A percentile compares a stretch with the other conserved stretches of the same genome.
Evolutionary conservation across 2,329 filamentous ascomycete species (phyloP).

Genomic region (Fusarium vanettenii): DNA sequence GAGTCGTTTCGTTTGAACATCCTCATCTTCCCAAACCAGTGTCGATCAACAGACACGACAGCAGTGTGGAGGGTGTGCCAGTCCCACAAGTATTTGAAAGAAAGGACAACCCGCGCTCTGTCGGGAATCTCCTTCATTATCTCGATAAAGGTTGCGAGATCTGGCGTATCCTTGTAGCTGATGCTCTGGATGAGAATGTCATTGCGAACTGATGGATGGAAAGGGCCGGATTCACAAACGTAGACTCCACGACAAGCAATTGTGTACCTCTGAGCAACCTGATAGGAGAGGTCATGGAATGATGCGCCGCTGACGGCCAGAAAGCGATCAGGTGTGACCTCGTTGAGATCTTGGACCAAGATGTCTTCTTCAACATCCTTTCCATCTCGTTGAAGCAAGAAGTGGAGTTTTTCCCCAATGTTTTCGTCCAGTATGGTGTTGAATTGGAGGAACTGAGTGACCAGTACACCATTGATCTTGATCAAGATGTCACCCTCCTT

Average conservation of each 20-base stretch:
- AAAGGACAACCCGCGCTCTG: slow-evolving; percentile 17
- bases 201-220: slow-evolving; percentile 8
- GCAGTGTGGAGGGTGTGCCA: slow-evolving; percentile 89
- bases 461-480: slow-evolving; percentile 90
- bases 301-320: slow-evolving; percentile 92
- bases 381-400: slow-evolving; percentile 89
- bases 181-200: slow-evolving; percentile 72
- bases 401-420: slow-evolving; percentile 78
- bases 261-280: slow-evolving; percentile 92
- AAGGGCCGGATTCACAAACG: slow-evolving; percentile 56
- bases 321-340: slow-evolving; percentile 95
- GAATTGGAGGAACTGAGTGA: slow-evolving; percentile 91
- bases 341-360: slow-evolving; percentile 86
- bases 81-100: slow-evolving; percentile 25
- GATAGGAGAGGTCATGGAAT: slow-evolving; percentile 96
- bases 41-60: slow-evolving; percentile 90
- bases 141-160: slow-evolving; percentile 70
- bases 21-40: slow-evolving; percentile 96
- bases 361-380: slow-evolving; percentile 87
- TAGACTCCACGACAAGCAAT: slow-evolving; percentile 95
- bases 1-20: slow-evolving; percentile 89
- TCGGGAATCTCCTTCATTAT: slow-evolving; percentile 23
- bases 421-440: slow-evolving; percentile 90
- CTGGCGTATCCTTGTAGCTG: slow-evolving; percentile 86
- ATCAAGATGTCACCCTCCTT: slow-evolving; percentile 95